phyloP scores from a whole-genome alignment of 129 eudicot species.

The Flaveria robusta region DNA sequence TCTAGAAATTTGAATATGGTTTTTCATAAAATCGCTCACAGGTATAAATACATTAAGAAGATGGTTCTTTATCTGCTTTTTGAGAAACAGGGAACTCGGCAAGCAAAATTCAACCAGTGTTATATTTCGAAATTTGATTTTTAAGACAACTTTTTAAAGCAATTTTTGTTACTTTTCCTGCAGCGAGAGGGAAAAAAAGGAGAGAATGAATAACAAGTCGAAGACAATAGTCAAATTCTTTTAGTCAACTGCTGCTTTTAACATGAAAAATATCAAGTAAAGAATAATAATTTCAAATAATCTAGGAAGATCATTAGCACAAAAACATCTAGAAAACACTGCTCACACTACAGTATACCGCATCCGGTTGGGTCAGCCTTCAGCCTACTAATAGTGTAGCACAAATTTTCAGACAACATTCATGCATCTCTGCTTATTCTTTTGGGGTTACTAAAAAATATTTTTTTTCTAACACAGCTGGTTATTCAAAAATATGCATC shows the following conservation, averaged over 20 bases:
- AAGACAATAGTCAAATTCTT: background rate
- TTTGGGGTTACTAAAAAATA: too few species aligned
- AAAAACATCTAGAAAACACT: too few species aligned
- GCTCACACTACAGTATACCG: background rate
- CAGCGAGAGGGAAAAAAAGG: background rate
- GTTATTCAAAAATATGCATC: background rate
- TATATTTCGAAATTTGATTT: background rate
- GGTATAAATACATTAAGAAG: background rate
- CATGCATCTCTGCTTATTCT: too few species aligned
- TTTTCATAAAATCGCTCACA: background rate
- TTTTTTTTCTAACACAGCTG: background rate
- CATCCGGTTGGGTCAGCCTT: background rate
- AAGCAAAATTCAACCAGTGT: constrained; percentile 4
- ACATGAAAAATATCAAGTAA: too few species aligned
- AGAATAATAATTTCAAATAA: too few species aligned
- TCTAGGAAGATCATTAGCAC: background rate
- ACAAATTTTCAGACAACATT: background rate
- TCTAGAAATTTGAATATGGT: background rate
- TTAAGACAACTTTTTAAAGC: background rate
- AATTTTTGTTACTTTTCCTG: background rate
- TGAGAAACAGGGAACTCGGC: background rate
- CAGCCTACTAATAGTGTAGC: background rate
- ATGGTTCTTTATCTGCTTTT: constrained; percentile 3
- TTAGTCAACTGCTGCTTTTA: background rate
- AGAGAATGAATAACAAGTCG: background rate